Evolutionary conservation across 2,329 filamentous ascomycete species (phyloP), one percentile per base, ranked within the genome.

Genomic region (Neofusicoccum kwambonambiense): DNA sequence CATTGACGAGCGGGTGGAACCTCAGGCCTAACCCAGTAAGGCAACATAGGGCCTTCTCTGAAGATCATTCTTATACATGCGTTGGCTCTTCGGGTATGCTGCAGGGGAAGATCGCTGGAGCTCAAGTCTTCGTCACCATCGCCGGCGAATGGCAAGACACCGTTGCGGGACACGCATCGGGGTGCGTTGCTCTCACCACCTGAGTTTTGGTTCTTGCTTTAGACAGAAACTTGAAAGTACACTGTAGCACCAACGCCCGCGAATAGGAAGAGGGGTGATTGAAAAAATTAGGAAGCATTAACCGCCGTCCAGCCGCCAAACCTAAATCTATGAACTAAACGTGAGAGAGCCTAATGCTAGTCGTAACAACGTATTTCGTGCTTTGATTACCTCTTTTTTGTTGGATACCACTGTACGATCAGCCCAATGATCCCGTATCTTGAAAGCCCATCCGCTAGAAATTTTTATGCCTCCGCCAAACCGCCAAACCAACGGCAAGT

Each of bases 361-460:
- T 52, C 45, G 17, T 62, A 31, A 39, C 27, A 39, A 47, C 31
- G 49, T 45, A 44, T 54, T 11, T 42, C 45, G 17, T 45, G 39
- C 44, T 39, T 19, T 22, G 31, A 54, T 56, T 49, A 52, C 51
- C 49, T 64, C 47, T 64, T 62, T 64, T 64, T 64, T 64, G 22
- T 12, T 31, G 41, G 31, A 45, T 47, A 52, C 50, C 61, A 56
- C 50, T 22, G 44, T 37, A 47, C 60, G 19, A 37, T 51, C 34
- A 62, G 19, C 35, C 19, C 8, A 45, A 49, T 54, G 39, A 64
- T 34, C 22, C 39, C 34, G 9, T 34, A 31, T 58, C 27, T 51
- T 56, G 34, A 44, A 60, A 58, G 34, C 15, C 27, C 31, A 13
- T 45, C 61, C 61, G 41, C 50, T 37, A 19, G 42, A 37, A 47